A percentile compares a stretch with the other conserved stretches of the same genome.
These are phyloP conservation scores for Cladophialophora chaetospira DNA, from an alignment of 2,329 filamentous ascomycete species.

Conservation along the genomic window DNA sequence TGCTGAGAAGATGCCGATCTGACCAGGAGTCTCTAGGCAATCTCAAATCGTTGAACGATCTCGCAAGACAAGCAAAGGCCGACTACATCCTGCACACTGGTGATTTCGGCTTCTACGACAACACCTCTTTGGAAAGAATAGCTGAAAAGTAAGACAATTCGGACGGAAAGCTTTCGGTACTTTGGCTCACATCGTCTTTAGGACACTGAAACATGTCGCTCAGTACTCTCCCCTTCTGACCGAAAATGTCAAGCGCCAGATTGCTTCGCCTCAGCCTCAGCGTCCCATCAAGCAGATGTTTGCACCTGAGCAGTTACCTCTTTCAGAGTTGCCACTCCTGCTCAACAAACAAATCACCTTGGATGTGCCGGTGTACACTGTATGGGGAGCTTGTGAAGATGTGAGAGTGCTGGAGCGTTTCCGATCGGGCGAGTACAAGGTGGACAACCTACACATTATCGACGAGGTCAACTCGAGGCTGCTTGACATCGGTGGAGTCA, in stretches of 20 bases:
- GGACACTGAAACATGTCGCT: constrained; percentile 95
- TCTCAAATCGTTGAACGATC: constrained; percentile 89
- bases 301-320: constrained; percentile 75
- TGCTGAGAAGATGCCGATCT: not conserved
- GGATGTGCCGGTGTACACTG: constrained; percentile 95
- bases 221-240: constrained; percentile 95
- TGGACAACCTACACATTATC: constrained; percentile 95
- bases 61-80: constrained; percentile 90
- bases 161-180: not conserved
- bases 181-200: constrained; percentile 43
- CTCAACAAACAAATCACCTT: constrained; percentile 86
- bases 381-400: constrained; percentile 98
- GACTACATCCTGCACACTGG: constrained; percentile 99
- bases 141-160: constrained; percentile 81
- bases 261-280: constrained; percentile 67
- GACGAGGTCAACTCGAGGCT: constrained; percentile 96
- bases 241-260: constrained; percentile 69
- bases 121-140: constrained; percentile 91
- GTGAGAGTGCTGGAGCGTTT: constrained; percentile 97
- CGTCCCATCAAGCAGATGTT: constrained; percentile 78
- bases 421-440: constrained; percentile 95
- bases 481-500: constrained; percentile 91
- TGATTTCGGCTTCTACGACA: constrained; percentile 99
- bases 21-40: constrained; percentile 66
- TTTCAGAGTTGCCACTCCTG: constrained; percentile 89